phyloP scores from a whole-genome alignment of 2,329 filamentous ascomycete genomes.

The Fusarium pininemorale region DNA sequence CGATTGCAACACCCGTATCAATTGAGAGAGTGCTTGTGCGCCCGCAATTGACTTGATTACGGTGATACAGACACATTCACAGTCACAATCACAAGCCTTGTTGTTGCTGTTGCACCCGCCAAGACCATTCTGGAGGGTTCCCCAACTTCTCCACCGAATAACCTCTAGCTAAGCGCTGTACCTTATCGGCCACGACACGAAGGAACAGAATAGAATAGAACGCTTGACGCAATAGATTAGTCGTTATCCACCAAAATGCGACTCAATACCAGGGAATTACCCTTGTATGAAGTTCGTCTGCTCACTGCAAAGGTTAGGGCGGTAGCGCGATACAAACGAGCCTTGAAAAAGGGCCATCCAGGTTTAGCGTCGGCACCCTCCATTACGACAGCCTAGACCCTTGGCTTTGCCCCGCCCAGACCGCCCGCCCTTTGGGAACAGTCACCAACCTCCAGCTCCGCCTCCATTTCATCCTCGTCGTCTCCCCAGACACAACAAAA shows the following conservation, averaged over 20 bases:
- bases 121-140: neutral
- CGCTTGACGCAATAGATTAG: neutral
- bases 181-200: neutral
- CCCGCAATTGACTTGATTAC: neutral
- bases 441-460: neutral
- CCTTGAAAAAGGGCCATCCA: neutral
- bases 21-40: neutral
- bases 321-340: neutral
- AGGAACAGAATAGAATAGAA: neutral
- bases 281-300: neutral
- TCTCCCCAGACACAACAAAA: neutral
- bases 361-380: neutral
- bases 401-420: neutral
- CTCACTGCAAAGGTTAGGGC: accelerated
- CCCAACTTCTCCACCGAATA: constrained; percentile 1
- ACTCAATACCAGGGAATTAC: neutral
- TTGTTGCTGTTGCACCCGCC: neutral
- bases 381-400: neutral
- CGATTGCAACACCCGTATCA: neutral
- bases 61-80: neutral
- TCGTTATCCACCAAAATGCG: accelerated
- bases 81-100: neutral
- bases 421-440: neutral
- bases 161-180: neutral
- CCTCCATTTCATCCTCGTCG: neutral